A percentile compares a stretch with the other conserved stretches of the same genome.
Evolutionary conservation across 805 yeast species (phyloP).

Genomic region (Yarrowia yakushimensis): DNA sequence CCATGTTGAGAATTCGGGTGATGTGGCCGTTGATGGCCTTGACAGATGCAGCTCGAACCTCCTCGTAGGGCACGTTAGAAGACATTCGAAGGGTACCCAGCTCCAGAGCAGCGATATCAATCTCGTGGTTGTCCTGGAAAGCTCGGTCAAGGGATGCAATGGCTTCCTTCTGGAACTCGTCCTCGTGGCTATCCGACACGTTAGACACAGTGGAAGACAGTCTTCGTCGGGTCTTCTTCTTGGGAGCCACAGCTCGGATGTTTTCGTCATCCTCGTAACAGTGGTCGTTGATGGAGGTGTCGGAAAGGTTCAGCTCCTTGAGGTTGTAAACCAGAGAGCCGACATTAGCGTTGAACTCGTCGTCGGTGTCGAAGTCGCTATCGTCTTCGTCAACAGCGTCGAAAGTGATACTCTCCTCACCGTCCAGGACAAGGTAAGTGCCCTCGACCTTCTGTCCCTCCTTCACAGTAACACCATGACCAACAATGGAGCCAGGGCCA

Average conservation of each 20-base stretch:
- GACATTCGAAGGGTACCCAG: constrained; percentile 95
- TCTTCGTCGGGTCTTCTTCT: constrained; percentile 30
- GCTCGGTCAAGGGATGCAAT: constrained; percentile 90
- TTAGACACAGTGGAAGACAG: constrained; percentile 43
- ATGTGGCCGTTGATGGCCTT: constrained; percentile 68
- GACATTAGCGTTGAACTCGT: constrained; percentile 16
- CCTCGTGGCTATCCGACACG: constrained; percentile 50
- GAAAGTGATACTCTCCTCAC: constrained; percentile 36
- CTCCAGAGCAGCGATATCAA: constrained; percentile 89
- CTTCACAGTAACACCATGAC: constrained; percentile 68
- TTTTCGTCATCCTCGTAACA: constrained; percentile 20
- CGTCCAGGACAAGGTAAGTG: constrained; percentile 37
- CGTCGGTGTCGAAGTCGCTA: constrained; percentile 27
- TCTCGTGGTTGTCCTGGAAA: constrained; percentile 83
- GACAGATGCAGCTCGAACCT: constrained; percentile 79
- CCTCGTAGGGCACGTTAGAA: constrained; percentile 92
- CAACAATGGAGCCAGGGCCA: constrained; percentile 72
- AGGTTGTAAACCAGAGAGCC: constrained; percentile 33
- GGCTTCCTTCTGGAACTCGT: constrained; percentile 82
- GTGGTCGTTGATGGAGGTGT: constrained; percentile 35
- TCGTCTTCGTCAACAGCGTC: constrained; percentile 38
- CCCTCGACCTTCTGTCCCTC: constrained; percentile 40
- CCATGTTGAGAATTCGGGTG: constrained; percentile 61
- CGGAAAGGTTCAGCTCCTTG: constrained; percentile 36
- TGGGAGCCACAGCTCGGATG: constrained; percentile 13